These are phyloP conservation scores for Lentinus polychrous DNA, from an alignment of 1,284 basidiomycete species.

Conservation along the genomic window DNA sequence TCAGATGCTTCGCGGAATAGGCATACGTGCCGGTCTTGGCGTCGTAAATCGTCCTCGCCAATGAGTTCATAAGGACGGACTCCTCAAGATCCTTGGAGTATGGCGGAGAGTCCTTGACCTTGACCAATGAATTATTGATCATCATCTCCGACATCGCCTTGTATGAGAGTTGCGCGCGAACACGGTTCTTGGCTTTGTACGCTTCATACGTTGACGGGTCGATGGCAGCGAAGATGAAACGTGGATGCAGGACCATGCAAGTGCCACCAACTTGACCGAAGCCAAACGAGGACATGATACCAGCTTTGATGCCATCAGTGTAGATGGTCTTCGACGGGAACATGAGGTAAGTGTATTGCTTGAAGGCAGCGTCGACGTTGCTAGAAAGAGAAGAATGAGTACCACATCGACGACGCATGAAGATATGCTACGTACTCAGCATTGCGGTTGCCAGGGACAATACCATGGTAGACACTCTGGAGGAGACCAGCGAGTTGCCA, in stretches of 20 bases:
- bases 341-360: slow-evolving; percentile 86
- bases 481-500: slow-evolving; percentile 96
- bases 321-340: slow-evolving; percentile 96
- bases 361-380: slow-evolving; percentile 92
- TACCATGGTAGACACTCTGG: slow-evolving; percentile 80
- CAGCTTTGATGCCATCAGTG: slow-evolving; percentile 87
- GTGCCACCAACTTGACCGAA: slow-evolving; percentile 99
- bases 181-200: slow-evolving; percentile 69
- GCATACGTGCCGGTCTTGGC: slow-evolving; percentile 80
- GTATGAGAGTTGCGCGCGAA: slow-evolving; percentile 75
- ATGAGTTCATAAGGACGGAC: slow-evolving; percentile 86
- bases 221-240: slow-evolving; percentile 83
- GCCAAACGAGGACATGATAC: slow-evolving; percentile 96
- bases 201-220: slow-evolving; percentile 66
- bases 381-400: slow-evolving; percentile 31
- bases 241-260: slow-evolving; percentile 84
- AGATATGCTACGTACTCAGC: slow-evolving; percentile 63
- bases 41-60: slow-evolving; percentile 82
- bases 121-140: slow-evolving; percentile 88
- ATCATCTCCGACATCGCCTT: slow-evolving; percentile 94
- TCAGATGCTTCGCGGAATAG: slow-evolving; percentile 59
- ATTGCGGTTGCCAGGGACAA: slow-evolving; percentile 96
- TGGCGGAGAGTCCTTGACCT: slow-evolving; percentile 93
- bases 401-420: not conserved
- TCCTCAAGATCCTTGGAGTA: slow-evolving; percentile 86